Evolutionary conservation across 768 basidiomycete species (phyloP), one percentile per base, ranked within the genome.

Genomic region (Hericium rajendrae): DNA sequence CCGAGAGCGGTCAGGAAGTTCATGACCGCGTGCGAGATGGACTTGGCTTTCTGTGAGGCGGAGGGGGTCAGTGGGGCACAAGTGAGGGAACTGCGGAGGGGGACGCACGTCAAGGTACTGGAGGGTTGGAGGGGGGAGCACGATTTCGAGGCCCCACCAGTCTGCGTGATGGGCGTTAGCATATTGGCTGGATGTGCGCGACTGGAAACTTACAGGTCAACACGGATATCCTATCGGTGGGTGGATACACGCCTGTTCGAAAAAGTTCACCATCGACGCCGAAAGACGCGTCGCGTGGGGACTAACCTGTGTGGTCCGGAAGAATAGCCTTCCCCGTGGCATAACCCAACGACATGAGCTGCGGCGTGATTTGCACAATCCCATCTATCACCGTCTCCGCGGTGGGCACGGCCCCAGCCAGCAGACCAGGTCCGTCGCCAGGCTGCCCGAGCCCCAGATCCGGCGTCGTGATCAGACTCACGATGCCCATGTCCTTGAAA

Each of bases 131-230:
- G 84, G 79, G 4, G 92, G 91, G 26, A 94, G 74, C 38, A 83
- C 76, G 0, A 93, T 56, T 66, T 94, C 91, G 12, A 90, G 73
- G 13, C 91, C 91, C 91, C 91, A 94, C 91, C 91, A 93, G 69
- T 92, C 90, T 92, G 15, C 26, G 55, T 8, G 55, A 48, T 40
- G 51, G 51, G 22, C 57, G 6, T 59, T 32, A 2, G 38, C 6
- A 26, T 6, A 24, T 26, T 24, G 48, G 1, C 55, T 22, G 55
- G 40, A 49, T 46, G 38, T 49, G 20, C 41, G 11, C 4, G 15
- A 9, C 43, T 46, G 37, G 8, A 32, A 1, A 70, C 86, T 67
- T 67, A 91, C 89, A 92, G 13, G 89, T 90, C 26, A 92, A 71
- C 22, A 86, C 78, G 11, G 86, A 89, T 68, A 92, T 79, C 51